Conservation (phyloP, 208 protist genomes). For the Histomonas meleagridis region DNA sequence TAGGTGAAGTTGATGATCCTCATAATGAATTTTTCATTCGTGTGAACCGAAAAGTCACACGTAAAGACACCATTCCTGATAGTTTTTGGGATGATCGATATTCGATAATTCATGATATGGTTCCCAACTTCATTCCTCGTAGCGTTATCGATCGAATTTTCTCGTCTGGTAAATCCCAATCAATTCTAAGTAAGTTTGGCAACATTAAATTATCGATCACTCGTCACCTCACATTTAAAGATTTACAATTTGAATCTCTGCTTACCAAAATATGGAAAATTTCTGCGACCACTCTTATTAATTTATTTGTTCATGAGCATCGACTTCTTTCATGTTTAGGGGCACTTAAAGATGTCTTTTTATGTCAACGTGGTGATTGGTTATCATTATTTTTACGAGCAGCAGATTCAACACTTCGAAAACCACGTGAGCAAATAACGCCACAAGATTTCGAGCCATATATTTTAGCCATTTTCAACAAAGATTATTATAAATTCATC, state of each 20-base stretch:
- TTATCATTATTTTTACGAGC: neutral
- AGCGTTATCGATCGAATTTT: neutral
- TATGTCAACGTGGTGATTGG: neutral
- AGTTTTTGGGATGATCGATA: slow-evolving; percentile 16
- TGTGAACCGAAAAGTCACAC: neutral
- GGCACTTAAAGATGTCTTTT: neutral
- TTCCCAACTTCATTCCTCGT: neutral
- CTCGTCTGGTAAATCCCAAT: neutral
- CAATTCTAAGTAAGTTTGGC: neutral
- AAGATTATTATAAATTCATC: neutral
- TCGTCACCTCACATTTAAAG: neutral
- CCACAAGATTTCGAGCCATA: neutral
- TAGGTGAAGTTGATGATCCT: slow-evolving; percentile 17
- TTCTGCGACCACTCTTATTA: neutral
- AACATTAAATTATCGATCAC: neutral
- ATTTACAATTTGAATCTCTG: neutral
- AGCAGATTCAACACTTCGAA: neutral
- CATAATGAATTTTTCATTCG: slow-evolving; percentile 30
- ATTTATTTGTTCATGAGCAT: neutral
- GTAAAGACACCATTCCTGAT: neutral
- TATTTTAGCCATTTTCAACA: neutral
- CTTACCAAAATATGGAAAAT: neutral
- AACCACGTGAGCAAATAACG: neutral
- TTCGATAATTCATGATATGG: neutral
- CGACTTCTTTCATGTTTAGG: neutral